phyloP scores from a whole-genome alignment of 495 filamentous ascomycete species.

The Achaetomiella virescens region DNA sequence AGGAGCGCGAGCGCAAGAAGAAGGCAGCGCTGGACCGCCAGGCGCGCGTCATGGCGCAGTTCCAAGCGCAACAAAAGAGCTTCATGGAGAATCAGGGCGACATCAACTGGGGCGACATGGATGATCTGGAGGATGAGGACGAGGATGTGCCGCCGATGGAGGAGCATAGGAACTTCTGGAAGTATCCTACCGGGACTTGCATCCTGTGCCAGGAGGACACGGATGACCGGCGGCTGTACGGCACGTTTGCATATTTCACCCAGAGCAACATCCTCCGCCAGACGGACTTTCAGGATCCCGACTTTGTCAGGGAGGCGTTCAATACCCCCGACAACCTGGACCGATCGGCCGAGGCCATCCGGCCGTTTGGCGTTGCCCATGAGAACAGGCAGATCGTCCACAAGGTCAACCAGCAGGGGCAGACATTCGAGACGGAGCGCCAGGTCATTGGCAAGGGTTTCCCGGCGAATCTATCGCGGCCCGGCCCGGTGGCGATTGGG shows the following conservation, averaged over 20 bases:
- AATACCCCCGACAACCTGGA: constrained; percentile 75
- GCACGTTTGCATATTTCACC: constrained; percentile 82
- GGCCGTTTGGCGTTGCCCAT: constrained; percentile 84
- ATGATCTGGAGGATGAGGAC: constrained; percentile 52
- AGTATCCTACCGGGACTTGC: constrained; percentile 90
- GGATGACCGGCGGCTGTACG: constrained; percentile 80
- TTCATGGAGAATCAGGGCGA: constrained; percentile 81
- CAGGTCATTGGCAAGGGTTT: constrained; percentile 88
- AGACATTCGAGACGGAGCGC: constrained; percentile 62
- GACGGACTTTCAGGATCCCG: constrained; percentile 71
- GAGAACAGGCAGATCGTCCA: constrained; percentile 73
- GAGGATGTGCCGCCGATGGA: constrained; percentile 60
- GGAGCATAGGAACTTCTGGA: constrained; percentile 71
- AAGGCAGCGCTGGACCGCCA: constrained; percentile 80
- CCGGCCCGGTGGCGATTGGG: constrained; percentile 81
- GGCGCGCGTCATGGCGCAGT: constrained; percentile 90
- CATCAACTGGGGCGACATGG: constrained; percentile 75
- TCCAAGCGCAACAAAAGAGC: constrained; percentile 92
- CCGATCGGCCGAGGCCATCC: constrained; percentile 67
- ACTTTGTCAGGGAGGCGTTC: constrained; percentile 77
- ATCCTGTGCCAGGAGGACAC: constrained; percentile 96
- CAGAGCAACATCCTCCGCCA: constrained; percentile 83
- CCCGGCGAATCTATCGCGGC: constrained; percentile 54
- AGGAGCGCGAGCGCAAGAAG: constrained; percentile 80
- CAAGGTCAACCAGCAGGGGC: constrained; percentile 66